Evolutionary conservation across 2,329 filamentous ascomycete species (phyloP), one percentile per base, ranked within the genome.

Genomic region (Xylogone sp.): DNA sequence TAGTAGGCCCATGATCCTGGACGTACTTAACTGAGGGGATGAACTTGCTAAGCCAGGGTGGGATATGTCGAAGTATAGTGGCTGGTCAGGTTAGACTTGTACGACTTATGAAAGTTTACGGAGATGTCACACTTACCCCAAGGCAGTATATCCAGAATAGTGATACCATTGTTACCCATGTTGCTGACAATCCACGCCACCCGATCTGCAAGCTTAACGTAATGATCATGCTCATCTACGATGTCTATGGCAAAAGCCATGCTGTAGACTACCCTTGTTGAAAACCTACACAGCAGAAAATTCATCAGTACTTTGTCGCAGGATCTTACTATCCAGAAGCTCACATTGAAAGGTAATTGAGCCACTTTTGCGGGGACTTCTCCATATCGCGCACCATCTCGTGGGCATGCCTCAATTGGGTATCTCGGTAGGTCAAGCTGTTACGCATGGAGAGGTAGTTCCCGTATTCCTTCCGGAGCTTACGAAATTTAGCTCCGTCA

Each of bases 161-260:
- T 59, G 76, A 75, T n/a, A 75, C 73, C 2, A 72, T 64, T 3
- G 69, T 72, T 10, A 55, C 55, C 39, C 53, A 60, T 24, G 55
- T 60, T 21, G 54, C 55, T n/a, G 3, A 56, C 42, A 21, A 58
- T 54, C 31, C 56, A 57, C 10, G 45, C 48, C 20, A 56, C 58
- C 34, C 61, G 55, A 21, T 55, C 50, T 21, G 68, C 69, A 51
- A 71, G 63, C 49, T 71, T 62, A 34, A 75, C 65, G 50, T 68
- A 71, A 2, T 67, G 69, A 55, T 73, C 69, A 18, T 60, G 39
- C 24, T 72, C 65, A 20, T 60, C 59, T 10, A 64, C 51, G 21
- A 74, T 64, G 3, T 58, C 57, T 49, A 75, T 67, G 9, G 71
- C 72, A 53, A 73, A 74, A 1, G 71, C 70, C 16, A 75, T 70